Evolutionary conservation across 352 stramenopile genomes (phyloP).

Genomic region (Halophytophthora polymorphica): DNA sequence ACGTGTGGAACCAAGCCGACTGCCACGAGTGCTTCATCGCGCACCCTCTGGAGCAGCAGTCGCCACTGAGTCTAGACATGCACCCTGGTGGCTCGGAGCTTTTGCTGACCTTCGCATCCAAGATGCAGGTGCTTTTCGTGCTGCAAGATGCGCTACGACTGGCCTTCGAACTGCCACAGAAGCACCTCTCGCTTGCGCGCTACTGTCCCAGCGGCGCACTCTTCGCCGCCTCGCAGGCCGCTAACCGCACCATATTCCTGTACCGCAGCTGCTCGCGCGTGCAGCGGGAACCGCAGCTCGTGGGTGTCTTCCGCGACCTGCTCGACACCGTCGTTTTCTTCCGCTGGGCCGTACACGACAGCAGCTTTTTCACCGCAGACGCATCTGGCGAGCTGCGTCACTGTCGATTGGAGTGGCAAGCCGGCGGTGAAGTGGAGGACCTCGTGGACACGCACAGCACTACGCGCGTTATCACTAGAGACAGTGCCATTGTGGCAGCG

Average conservation of each 20-base stretch:
- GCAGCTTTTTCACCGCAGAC: conserved; percentile 44
- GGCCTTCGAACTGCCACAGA: conserved; percentile 58
- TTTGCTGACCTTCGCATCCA: conserved; percentile 43
- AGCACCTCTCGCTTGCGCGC: conserved; percentile 54
- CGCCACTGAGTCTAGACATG: conserved; percentile 49
- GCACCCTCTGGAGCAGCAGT: conserved; percentile 41
- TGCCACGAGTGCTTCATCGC: conserved; percentile 56
- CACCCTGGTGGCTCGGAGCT: conserved; percentile 58
- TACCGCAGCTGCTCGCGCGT: conserved; percentile 41
- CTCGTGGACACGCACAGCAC: conserved; percentile 27
- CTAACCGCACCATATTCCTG: conserved; percentile 42
- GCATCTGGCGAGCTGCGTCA: conserved; percentile 32
- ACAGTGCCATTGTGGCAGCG: conserved; percentile 24
- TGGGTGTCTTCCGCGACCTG: conserved; percentile 47
- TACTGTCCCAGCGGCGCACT: conserved; percentile 62
- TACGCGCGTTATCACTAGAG: conserved; percentile 17
- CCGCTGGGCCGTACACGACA: conserved; percentile 46
- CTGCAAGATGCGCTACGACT: conserved; percentile 61
- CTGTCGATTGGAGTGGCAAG: conserved; percentile 30
- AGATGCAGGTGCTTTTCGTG: conserved; percentile 59
- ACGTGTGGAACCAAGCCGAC: conserved; percentile 62
- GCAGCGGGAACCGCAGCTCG: conserved; percentile 47
- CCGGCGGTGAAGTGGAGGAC: conserved; percentile 43
- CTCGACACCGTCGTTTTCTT: conserved; percentile 34
- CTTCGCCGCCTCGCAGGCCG: conserved; percentile 38